Base-by-base conservation (phyloP, 768 basidiomycete genomes). In the Naganishia vishniacii region DNA sequence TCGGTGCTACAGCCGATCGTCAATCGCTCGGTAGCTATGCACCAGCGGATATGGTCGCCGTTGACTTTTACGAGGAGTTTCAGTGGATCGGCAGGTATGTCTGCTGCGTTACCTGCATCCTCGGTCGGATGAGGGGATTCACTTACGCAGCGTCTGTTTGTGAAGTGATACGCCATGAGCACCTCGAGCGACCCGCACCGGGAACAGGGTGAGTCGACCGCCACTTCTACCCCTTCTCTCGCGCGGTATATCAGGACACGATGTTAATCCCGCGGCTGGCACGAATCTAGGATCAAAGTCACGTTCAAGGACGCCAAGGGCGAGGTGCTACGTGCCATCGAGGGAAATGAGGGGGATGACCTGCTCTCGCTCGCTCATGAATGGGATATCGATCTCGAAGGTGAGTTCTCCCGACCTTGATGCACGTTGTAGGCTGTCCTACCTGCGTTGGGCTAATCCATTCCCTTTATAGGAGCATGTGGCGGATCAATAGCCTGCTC, bases 401-500 rank as follows among this genome's bases (percentile, higher is more conserved):
- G 93, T 90, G 68, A 66, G 82, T 74, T 37, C 18, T 16, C 16
- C n/a, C 62, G 20, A 20, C 28, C 31, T 34, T 48, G 32, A n/a
- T 16, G 46, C 29, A 49, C 25, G 18, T n/a, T 23, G 4, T 6
- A 28, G 18, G 20, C n/a, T 25, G 23, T 9, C 12, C 26, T 20
- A 29, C 29, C 63, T 49, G 49, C n/a, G 18, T 25, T n/a, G 9
- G 7, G 4, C 41, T n/a, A 6, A 40, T 58, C 16, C 37, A 15
- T 20, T 41, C 18, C 12, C 42, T 49, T 3, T 29, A 0, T 71
- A 95, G 92, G 93, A 63, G 94, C 94, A 28, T 99, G 95, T 77
- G 94, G 98, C 80, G 88, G 91, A 42, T 94, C 91, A 0, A 84
- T 95, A 49, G 94, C 94, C 16, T 99, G 94, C 74, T 97, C 94